These are phyloP conservation scores for Trichothecium roseum DNA, from an alignment of 2,329 filamentous ascomycete species.

Conservation along the genomic window DNA sequence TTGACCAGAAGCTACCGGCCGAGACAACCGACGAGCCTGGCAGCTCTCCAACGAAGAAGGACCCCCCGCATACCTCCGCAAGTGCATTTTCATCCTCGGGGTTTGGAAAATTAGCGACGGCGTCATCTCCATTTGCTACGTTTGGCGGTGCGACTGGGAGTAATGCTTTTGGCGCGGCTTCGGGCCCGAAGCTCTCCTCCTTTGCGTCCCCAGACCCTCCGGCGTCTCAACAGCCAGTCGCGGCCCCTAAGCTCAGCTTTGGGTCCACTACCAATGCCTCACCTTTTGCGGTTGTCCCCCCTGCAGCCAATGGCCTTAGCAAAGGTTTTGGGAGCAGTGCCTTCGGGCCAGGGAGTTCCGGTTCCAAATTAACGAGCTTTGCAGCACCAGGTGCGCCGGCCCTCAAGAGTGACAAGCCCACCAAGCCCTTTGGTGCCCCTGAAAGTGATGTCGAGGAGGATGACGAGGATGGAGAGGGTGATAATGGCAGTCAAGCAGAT, in stretches of 20 bases:
- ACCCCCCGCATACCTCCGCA: conserved; percentile 32
- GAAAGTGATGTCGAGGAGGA: conserved; percentile 51
- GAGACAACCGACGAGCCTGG: conserved; percentile 8
- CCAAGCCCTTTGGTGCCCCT: conserved; percentile 68
- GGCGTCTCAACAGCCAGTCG: conserved; percentile 10
- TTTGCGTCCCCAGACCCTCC: conserved; percentile 18
- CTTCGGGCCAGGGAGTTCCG: conserved; percentile 24
- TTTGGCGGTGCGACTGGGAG: conserved; percentile 34
- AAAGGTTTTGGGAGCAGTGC: conserved; percentile 33
- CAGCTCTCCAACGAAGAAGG: conserved; percentile 15
- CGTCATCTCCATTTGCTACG: conserved; percentile 54
- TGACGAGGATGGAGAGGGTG: conserved; percentile 24
- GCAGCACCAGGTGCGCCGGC: conserved; percentile 45
- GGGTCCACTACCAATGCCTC: conserved; percentile 29
- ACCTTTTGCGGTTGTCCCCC: conserved; percentile 35
- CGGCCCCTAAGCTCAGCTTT: conserved; percentile 39
- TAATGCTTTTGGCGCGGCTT: conserved; percentile 38
- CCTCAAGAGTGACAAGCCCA: conserved; percentile 47
- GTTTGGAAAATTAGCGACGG: conserved; percentile 55
- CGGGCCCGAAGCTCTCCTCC: conserved; percentile 22
- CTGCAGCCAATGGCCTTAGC: conserved; percentile 37
- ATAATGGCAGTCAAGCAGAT: conserved; percentile 28
- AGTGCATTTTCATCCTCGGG: conserved; percentile 59
- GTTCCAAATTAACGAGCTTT: conserved; percentile 54
- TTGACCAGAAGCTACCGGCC: background rate